Percentiles rank a stretch among this genome's conserved stretches.
Evolutionary conservation across 768 basidiomycete species (phyloP).

Genomic region (Boletales sp.): DNA sequence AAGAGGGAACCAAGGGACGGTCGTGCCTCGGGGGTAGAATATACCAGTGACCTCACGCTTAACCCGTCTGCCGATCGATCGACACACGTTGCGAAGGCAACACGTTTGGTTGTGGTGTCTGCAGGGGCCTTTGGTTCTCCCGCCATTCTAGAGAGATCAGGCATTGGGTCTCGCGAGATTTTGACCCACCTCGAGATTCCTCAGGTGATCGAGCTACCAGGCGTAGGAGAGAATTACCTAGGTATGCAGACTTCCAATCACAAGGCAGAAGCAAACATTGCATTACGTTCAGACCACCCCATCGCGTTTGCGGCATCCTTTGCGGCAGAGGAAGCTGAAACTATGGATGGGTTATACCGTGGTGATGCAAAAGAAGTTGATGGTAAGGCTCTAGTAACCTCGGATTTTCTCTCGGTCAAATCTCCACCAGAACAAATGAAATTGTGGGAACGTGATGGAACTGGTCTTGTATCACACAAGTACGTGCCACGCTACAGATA

Average conservation of each 20-base stretch:
- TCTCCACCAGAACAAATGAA: slow-evolving; percentile 26
- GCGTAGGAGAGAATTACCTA: slow-evolving; percentile 68
- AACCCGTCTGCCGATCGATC: slow-evolving; percentile 21
- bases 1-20: slow-evolving; percentile 17
- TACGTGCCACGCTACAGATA: slow-evolving; percentile 22
- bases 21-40: slow-evolving; percentile 49
- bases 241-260: slow-evolving; percentile 29
- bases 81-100: slow-evolving; percentile 31
- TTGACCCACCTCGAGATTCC: slow-evolving; percentile 47
- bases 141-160: slow-evolving; percentile 57
- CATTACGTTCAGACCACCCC: slow-evolving; percentile 27
- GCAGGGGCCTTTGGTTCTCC: slow-evolving; percentile 56
- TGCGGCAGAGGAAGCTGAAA: slow-evolving; percentile 43
- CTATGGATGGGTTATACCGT: slow-evolving; percentile 46
- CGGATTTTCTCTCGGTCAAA: slow-evolving; percentile 11
- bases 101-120: slow-evolving; percentile 46
- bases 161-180: slow-evolving; percentile 55
- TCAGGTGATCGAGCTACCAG: slow-evolving; percentile 60
- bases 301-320: slow-evolving; percentile 31
- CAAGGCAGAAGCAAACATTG: neutral
- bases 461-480: slow-evolving; percentile 56
- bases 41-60: slow-evolving; percentile 32
- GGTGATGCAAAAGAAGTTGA: slow-evolving; percentile 36
- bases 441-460: slow-evolving; percentile 37
- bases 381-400: slow-evolving; percentile 29